These are phyloP conservation scores for Pestalotiopsis sp. DNA, from an alignment of 2,329 filamentous ascomycete genomes.

Conservation along the genomic window DNA sequence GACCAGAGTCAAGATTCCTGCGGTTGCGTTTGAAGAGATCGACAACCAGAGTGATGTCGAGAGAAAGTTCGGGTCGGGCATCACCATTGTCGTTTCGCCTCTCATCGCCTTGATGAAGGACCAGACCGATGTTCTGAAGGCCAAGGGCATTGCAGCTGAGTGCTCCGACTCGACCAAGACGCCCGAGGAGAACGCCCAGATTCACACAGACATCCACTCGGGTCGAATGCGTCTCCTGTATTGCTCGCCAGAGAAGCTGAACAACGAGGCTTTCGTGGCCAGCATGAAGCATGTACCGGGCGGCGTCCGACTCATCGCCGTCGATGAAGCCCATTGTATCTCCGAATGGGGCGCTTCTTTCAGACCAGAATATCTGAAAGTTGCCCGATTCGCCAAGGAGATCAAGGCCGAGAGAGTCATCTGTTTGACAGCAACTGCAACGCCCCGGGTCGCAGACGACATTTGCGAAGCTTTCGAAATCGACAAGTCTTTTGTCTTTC, in stretches of 20 bases:
- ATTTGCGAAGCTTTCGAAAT: slow-evolving; percentile 57
- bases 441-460: slow-evolving; percentile 56
- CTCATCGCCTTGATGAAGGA: slow-evolving; percentile 64
- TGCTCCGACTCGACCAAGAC: slow-evolving; percentile 59
- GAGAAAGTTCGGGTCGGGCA: slow-evolving; percentile 40
- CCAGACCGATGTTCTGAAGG: slow-evolving; percentile 57
- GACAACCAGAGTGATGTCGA: slow-evolving; percentile 34
- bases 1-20: slow-evolving; percentile 40
- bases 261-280: slow-evolving; percentile 62
- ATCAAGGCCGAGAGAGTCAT: slow-evolving; percentile 60
- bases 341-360: slow-evolving; percentile 47
- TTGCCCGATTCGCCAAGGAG: slow-evolving; percentile 58
- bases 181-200: slow-evolving; percentile 44
- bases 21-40: slow-evolving; percentile 47
- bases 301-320: slow-evolving; percentile 57
- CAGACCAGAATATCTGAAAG: slow-evolving; percentile 30
- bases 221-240: slow-evolving; percentile 57
- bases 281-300: slow-evolving; percentile 56
- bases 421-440: slow-evolving; percentile 63
- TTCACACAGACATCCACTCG: slow-evolving; percentile 39
- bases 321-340: slow-evolving; percentile 63
- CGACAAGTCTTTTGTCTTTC: slow-evolving; percentile 51
- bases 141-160: slow-evolving; percentile 53
- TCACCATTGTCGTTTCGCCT: slow-evolving; percentile 59
- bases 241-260: slow-evolving; percentile 61